Conservation (phyloP, 805 yeast species). For the Nakazawaea wyomingensis region DNA sequence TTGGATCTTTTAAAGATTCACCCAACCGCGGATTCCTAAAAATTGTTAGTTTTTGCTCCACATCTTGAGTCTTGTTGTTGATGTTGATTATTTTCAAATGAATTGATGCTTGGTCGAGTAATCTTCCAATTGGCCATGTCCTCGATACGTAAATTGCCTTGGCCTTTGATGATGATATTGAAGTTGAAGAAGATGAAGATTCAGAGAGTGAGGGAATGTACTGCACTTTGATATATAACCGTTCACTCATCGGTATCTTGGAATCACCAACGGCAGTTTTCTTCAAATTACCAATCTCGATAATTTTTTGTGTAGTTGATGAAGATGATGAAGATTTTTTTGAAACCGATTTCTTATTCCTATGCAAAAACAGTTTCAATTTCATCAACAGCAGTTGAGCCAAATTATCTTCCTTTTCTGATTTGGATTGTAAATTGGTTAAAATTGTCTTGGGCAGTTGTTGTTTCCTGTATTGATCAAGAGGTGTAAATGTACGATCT, state of each 20-base stretch:
- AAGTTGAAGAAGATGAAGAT: conserved; percentile 3
- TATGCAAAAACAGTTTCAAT: conserved; percentile 9
- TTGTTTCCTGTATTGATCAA: conserved; percentile 9
- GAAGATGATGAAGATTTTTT: neutral
- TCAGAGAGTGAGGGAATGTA: conserved; percentile 26
- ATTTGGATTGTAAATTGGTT: conserved; percentile 9
- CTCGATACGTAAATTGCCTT: conserved; percentile 42
- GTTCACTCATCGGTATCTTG: conserved; percentile 35
- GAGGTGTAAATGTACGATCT: conserved; percentile 29
- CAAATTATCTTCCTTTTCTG: conserved; percentile 5
- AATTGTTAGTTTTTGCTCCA: conserved; percentile 39
- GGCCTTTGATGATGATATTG: neutral
- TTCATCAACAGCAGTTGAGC: conserved; percentile 7
- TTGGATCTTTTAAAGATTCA: conserved; percentile 23
- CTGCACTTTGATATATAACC: conserved; percentile 45
- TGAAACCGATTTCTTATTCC: conserved; percentile 5
- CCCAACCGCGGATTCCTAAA: conserved; percentile 29
- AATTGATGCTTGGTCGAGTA: conserved; percentile 48
- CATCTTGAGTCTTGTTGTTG: conserved; percentile 41
- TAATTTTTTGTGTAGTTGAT: conserved; percentile 21
- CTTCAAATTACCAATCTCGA: conserved; percentile 35
- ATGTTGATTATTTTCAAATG: conserved; percentile 40
- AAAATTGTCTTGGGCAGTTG: conserved; percentile 16
- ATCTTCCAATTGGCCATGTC: conserved; percentile 56
- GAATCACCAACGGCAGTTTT: conserved; percentile 48